Evolutionary conservation across 805 yeast genomes (phyloP), one percentile per base, ranked within the genome.

Genomic region (Candida peoriensis): DNA sequence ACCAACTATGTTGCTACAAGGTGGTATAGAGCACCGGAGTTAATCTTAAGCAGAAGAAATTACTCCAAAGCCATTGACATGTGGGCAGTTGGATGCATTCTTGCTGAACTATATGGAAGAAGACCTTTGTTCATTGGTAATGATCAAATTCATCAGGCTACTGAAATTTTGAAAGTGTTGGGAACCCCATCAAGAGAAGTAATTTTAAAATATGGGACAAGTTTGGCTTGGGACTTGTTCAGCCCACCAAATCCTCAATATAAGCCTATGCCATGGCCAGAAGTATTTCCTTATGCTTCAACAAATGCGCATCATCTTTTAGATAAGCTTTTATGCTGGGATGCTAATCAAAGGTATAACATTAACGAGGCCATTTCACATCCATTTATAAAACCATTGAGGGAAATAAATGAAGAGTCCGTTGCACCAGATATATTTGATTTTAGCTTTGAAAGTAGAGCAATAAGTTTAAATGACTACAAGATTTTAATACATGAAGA

Each of bases 1-100:
- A 84, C 95, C 9, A 80, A 77, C 47, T 89, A 89, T 53, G 96
- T 89, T 17, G 96, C 96, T 1, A 89, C 97, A 0, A 63, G 97
- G 38, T 89, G 96, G 96, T 89, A 89, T 52, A 67, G 97, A 29
- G 96, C 97, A 0, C 97, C 97, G 0, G 97, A 89, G 51, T 66
- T 89, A 31, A 74, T 89, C 28, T 58, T 88, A 22, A 70, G 83
- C 9, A 67, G 72, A 37, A 70, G 66, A 33, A 50, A 47, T 13
- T 86, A 86, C 52, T 70, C 77, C 4, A 81, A 81, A 38, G 68
- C 75, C 3, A 81, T 89, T 30, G 97, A 89, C 56, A 67, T 89
- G 66, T 89, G 97, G 97, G 88, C 96, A 0, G 76, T 81, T 8
- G 97, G 97, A 1, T 89, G 97, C 52, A 87, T 89, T 8, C 60